phyloP scores from a whole-genome alignment of 2,329 filamentous ascomycete genomes.

The Aspergillus japonicus region DNA sequence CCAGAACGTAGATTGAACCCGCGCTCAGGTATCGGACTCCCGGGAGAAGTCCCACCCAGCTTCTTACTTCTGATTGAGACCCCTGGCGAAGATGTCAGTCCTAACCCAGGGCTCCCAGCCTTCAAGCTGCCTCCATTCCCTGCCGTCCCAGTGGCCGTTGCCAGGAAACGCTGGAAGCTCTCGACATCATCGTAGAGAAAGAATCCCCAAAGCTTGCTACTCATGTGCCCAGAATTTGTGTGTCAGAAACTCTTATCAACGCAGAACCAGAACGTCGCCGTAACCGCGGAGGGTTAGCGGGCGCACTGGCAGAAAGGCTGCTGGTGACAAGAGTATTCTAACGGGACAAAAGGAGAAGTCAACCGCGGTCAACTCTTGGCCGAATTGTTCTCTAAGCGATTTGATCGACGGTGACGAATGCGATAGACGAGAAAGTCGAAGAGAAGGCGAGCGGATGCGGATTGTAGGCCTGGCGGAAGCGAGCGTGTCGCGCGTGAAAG shows the following conservation, averaged over 20 bases:
- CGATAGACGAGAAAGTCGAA: not conserved
- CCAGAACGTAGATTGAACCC: slow-evolving; percentile 18
- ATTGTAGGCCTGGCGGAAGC: not conserved
- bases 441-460: not conserved
- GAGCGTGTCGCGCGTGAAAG: slow-evolving; percentile 10
- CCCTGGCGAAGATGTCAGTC: slow-evolving; percentile 32
- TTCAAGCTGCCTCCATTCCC: slow-evolving; percentile 29
- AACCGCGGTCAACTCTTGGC: slow-evolving; percentile 20
- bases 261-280: slow-evolving; percentile 77
- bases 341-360: slow-evolving; percentile 11
- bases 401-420: not conserved
- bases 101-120: slow-evolving; percentile 30
- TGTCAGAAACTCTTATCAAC: slow-evolving; percentile 48
- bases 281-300: slow-evolving; percentile 77
- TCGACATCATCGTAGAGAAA: slow-evolving; percentile 98
- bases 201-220: slow-evolving; percentile 92
- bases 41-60: slow-evolving; percentile 46
- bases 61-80: slow-evolving; percentile 50
- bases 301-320: slow-evolving; percentile 68
- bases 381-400: slow-evolving; percentile 4
- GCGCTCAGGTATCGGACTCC: slow-evolving; percentile 46
- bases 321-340: slow-evolving; percentile 33
- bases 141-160: slow-evolving; percentile 60
- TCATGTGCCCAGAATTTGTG: slow-evolving; percentile 66
- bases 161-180: slow-evolving; percentile 84